Base-by-base conservation (phyloP, 306 rosid genomes). In the Boehmeria nivea region DNA sequence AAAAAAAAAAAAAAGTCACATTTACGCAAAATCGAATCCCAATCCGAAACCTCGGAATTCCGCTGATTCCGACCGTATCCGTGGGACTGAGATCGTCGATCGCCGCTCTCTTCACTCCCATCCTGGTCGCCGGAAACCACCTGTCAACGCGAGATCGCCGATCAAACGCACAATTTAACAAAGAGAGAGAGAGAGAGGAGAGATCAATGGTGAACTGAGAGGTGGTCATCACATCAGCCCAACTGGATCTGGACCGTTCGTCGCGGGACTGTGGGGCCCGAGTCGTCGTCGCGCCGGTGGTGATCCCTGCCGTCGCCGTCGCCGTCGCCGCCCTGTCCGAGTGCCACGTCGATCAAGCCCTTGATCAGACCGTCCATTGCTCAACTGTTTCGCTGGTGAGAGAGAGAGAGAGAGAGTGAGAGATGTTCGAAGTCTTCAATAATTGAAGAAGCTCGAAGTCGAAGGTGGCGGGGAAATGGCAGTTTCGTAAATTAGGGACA, bases 301-400 rank as follows among this genome's bases (percentile, higher is more conserved):
- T n/a, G n/a, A n/a, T n/a, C n/a, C n/a, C n/a, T n/a, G 11, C 11
- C 38, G 38, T 33, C 38, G 11, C 11, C 38, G 11, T n/a, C 71
- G 44, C 49, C 36, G 59, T 70, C 45, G 49, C 62, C 61, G 54
- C 19, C n/a, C 57, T 26, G 67, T 20, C 81, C 90, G 59, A 89
- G 70, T 14, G 64, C 86, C 8, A 68, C 76, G 16, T 69, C 75
- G 50, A 72, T 19, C 53, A 89, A 47, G 16, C 90, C 97, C 62
- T 83, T 86, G 70, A 89, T 76, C 39, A 89, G 66, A 79, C 78
- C 95, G 2, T 89, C 95, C 95, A 89, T 87, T 31, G 34, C 6
- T 16, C 26, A 11, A 33, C 0, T 54, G 8, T 14, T 37, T 39
- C 36, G 61, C 54, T 52, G 54, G 33, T 33, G 24, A 50, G 38